Conservation (phyloP, 352 stramenopile species). For the Phytopythium chamaehyphon region DNA sequence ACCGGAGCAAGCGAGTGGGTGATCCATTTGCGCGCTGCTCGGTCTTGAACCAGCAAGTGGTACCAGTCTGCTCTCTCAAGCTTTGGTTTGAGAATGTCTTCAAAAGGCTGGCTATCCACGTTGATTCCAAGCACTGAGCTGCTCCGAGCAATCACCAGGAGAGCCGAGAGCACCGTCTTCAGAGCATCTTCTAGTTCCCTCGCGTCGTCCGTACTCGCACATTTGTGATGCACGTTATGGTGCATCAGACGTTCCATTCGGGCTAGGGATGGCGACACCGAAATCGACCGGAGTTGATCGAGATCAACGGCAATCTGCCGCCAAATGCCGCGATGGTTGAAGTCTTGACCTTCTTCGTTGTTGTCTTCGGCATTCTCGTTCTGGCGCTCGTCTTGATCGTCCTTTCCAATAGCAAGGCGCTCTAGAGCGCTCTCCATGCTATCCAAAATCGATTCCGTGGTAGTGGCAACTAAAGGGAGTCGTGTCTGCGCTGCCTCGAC, state of each 20-base stretch:
- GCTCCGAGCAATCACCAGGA: neutral
- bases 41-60: conserved; percentile 20
- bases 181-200: conserved; percentile 26
- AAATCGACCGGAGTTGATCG: conserved; percentile 21
- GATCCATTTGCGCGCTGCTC: conserved; percentile 31
- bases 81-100: conserved; percentile 6
- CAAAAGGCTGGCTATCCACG: neutral
- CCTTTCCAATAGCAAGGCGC: neutral
- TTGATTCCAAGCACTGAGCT: neutral
- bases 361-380: conserved; percentile 20
- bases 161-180: conserved; percentile 9
- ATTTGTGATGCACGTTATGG: conserved; percentile 51
- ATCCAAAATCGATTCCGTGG: neutral
- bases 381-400: neutral
- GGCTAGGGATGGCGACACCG: conserved; percentile 21
- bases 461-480: neutral
- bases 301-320: conserved; percentile 15
- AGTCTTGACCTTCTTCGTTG: conserved; percentile 16
- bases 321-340: conserved; percentile 13
- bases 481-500: neutral
- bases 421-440: neutral
- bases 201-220: conserved; percentile 25
- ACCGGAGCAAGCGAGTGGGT: conserved; percentile 18
- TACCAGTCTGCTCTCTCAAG: conserved; percentile 3
- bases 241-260: conserved; percentile 50